phyloP scores from a whole-genome alignment of 495 filamentous ascomycete genomes.

The Pseudoneurospora amorphoporcata region DNA sequence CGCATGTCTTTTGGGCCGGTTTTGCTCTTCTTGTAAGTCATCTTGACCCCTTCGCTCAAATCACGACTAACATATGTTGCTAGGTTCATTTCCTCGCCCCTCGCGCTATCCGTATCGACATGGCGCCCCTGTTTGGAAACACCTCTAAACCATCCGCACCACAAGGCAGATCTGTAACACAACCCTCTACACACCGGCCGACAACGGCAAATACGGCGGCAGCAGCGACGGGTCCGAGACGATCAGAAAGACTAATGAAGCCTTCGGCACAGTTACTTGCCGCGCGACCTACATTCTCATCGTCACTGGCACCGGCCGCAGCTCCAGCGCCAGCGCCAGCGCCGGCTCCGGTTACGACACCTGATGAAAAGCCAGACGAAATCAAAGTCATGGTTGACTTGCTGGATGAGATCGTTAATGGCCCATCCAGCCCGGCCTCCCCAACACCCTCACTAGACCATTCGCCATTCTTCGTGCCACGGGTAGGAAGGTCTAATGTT shows the following conservation, averaged over 20 bases:
- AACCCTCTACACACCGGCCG: constrained; percentile 6
- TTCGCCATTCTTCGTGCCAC: background rate
- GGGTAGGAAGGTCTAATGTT: background rate
- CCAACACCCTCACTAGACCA: constrained; percentile 23
- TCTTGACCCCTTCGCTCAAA: constrained; percentile 9
- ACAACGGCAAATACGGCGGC: constrained; percentile 2
- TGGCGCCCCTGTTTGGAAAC: constrained; percentile 46
- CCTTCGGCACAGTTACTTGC: background rate
- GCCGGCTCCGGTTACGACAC: background rate
- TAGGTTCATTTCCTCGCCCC: constrained; percentile 37
- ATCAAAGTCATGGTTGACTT: constrained; percentile 27
- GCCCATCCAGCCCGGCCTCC: constrained; percentile 25
- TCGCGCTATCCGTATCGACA: constrained; percentile 41
- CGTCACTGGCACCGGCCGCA: background rate
- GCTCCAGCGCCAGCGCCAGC: background rate
- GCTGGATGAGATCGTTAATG: constrained; percentile 32
- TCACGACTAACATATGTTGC: constrained; percentile 21
- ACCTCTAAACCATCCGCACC: background rate
- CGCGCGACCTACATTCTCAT: background rate
- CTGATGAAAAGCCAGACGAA: constrained; percentile 5
- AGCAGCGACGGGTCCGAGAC: background rate
- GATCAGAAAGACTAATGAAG: background rate
- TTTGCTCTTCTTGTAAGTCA: constrained; percentile 46
- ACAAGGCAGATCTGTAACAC: constrained; percentile 5
- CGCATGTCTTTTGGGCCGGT: constrained; percentile 47